Percentiles rank a stretch among this genome's conserved stretches.
Conservation (phyloP, 768 basidiomycete genomes). For the Hericium erinaceus region DNA sequence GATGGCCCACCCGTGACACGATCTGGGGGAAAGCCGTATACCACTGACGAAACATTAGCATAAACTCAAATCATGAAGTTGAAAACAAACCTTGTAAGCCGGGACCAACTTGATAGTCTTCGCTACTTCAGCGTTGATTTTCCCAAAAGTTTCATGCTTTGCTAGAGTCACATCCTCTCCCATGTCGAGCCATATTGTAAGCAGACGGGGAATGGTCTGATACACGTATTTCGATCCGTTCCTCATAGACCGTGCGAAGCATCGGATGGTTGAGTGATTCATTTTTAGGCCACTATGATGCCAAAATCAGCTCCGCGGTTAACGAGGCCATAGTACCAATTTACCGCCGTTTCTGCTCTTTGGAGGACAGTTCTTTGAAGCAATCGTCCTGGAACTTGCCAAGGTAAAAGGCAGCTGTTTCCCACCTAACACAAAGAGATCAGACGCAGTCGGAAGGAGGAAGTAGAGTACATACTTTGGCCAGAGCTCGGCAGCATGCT, state of each 20-base stretch:
- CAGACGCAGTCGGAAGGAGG: not conserved
- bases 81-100: slow-evolving; percentile 58
- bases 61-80: not conserved
- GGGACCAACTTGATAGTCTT: slow-evolving; percentile 54
- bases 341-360: slow-evolving; percentile 40
- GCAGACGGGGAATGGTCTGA: slow-evolving; percentile 86
- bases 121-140: slow-evolving; percentile 49
- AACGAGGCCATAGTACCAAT: slow-evolving; percentile 4
- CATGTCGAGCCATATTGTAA: slow-evolving; percentile 91
- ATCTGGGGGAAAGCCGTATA: slow-evolving; percentile 95
- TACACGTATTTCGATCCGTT: slow-evolving; percentile 93
- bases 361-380: slow-evolving; percentile 41
- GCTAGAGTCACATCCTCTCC: slow-evolving; percentile 44
- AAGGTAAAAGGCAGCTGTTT: slow-evolving; percentile 77
- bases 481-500: slow-evolving; percentile 38
- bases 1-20: slow-evolving; percentile 84
- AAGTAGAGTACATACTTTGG: slow-evolving; percentile 42
- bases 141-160: slow-evolving; percentile 32
- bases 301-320: not conserved
- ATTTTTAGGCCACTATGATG: slow-evolving; percentile 46
- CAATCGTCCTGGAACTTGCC: slow-evolving; percentile 85
- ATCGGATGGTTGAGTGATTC: slow-evolving; percentile 55
- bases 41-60: slow-evolving; percentile 50
- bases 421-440: slow-evolving; percentile 42
- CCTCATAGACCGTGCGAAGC: slow-evolving; percentile 62